Conservation (phyloP, 2,329 filamentous ascomycete species). For the Teratosphaeria zuluensis region DNA sequence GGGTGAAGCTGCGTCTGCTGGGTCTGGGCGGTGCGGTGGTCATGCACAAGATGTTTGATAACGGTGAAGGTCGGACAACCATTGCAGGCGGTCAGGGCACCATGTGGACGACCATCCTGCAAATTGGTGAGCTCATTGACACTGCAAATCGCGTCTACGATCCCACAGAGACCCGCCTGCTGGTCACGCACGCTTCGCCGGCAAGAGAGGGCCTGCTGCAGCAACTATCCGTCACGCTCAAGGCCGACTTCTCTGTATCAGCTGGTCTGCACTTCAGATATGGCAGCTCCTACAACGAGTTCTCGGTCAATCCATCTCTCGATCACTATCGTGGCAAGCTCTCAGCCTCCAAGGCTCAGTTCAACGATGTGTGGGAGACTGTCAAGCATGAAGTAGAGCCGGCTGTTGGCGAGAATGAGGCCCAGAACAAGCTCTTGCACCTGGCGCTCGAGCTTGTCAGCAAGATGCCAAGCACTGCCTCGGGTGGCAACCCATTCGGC, state of each 20-base stretch:
- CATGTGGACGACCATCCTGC: constrained; percentile 97
- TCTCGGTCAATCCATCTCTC: constrained; percentile 94
- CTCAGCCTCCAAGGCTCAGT: constrained; percentile 93
- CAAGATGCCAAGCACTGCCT: constrained; percentile 93
- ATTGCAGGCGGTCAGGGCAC: constrained; percentile 97
- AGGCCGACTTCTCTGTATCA: constrained; percentile 96
- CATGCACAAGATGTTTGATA: constrained; percentile 99
- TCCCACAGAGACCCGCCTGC: constrained; percentile 90
- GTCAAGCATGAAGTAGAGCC: constrained; percentile 94
- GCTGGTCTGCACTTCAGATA: constrained; percentile 97
- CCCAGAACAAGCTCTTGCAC: constrained; percentile 82
- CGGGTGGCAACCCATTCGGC: constrained; percentile 93
- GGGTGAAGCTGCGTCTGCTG: constrained; percentile 87
- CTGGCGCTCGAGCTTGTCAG: constrained; percentile 89
- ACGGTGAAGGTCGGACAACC: constrained; percentile 92
- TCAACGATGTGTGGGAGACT: constrained; percentile 99
- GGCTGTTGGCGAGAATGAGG: constrained; percentile 85
- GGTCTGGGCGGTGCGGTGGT: constrained; percentile 93
- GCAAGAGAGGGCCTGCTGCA: constrained; percentile 94
- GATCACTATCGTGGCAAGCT: constrained; percentile 98
- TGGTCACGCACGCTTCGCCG: constrained; percentile 93
- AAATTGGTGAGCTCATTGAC: constrained; percentile 97
- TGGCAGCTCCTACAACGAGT: constrained; percentile 98
- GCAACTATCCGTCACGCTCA: constrained; percentile 92
- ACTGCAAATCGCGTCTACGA: constrained; percentile 98